Evolutionary conservation across 441 rosid genomes (phyloP).

Genomic region (Gossypium schwendimanii): DNA sequence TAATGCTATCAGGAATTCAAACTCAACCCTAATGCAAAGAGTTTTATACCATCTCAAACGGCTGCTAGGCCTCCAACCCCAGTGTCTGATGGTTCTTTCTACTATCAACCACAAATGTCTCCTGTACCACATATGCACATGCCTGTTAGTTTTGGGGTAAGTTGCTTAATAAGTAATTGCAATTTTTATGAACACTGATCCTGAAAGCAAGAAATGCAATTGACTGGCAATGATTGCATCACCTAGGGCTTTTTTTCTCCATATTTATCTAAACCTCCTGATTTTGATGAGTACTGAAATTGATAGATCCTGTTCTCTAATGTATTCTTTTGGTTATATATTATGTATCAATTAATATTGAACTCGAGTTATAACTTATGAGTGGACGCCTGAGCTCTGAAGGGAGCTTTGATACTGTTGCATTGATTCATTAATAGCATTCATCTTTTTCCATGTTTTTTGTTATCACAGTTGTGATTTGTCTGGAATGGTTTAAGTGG

Average conservation of each 20-base stretch:
- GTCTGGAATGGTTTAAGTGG: not conserved
- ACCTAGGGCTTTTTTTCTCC: not conserved
- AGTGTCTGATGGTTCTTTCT: conserved; percentile 57
- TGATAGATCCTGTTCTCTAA: not conserved
- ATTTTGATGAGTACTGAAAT: not conserved
- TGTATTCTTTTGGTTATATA: not conserved
- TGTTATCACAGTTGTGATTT: not conserved
- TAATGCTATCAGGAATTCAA: conserved; percentile 69
- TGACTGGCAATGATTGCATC: not conserved
- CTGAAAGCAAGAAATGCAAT: not conserved
- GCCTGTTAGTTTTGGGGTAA: conserved; percentile 79
- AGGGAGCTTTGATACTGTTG: not conserved
- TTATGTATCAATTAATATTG: not conserved
- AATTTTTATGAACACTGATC: conserved; percentile 1
- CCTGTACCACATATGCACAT: conserved; percentile 59
- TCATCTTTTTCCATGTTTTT: not conserved
- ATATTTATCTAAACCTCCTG: not conserved
- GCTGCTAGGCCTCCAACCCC: conserved; percentile 66
- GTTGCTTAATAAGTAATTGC: conserved; percentile 13
- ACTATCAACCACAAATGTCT: conserved; percentile 46
- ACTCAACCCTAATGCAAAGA: conserved; percentile 89
- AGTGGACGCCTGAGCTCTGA: not conserved
- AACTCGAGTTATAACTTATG: not conserved
- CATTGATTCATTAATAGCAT: not conserved
- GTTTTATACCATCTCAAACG: conserved; percentile 61